Base-by-base conservation (phyloP, 305 asterid genomes). In the Fraxinus xanthoxyloides region DNA sequence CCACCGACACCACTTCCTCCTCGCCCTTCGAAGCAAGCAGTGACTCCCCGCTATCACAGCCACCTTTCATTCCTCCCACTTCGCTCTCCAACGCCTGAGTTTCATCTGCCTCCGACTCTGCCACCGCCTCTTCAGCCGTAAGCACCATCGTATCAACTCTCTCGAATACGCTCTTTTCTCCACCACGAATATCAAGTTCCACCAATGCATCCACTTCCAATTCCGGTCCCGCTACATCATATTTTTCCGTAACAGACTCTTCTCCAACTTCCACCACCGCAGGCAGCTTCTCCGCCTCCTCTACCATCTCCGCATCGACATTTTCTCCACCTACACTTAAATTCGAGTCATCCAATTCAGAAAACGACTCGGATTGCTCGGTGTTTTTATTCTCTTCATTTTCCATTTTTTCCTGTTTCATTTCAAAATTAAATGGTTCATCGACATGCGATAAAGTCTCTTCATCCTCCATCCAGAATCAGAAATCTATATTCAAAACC, bases 401-500 rank as follows among this genome's bases (percentile, higher is more conserved):
- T 63, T 76, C 87, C 74, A 79, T 56, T 8, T 69, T 82, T 63
- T 82, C 85, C 79, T 80, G 89, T 19, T 80, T 90, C 85, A 82
- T 76, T 79, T 38, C 84, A 80, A 77, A 84, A 81, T 77, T 46
- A 81, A 36, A 84, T 54, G 89, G 85, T 80, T 89, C 75, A 79
- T 81, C 83, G 81, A 85, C 75, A 83, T 77, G 80, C 36, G 86
- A 75, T 1, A 81, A 76, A 56, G 70, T 21, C 69, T 86, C 86
- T 70, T 82, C 93, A 73, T 85, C 94, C 85, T 83, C 89, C 90
- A 84, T 79, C 72, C 59, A 85, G 61, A 81, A 79, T 76, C 82
- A 23, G 35, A 79, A 26, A 46, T 69, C 72, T 78, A 5, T 23
- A 26, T 70, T 77, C 76, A 82, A 88, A 89, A 88, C 92, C 94